Evolutionary conservation across 176 grass and related monocot species (phyloP), one percentile per base, ranked within the genome.

Genomic region (Triticum aestivum): DNA sequence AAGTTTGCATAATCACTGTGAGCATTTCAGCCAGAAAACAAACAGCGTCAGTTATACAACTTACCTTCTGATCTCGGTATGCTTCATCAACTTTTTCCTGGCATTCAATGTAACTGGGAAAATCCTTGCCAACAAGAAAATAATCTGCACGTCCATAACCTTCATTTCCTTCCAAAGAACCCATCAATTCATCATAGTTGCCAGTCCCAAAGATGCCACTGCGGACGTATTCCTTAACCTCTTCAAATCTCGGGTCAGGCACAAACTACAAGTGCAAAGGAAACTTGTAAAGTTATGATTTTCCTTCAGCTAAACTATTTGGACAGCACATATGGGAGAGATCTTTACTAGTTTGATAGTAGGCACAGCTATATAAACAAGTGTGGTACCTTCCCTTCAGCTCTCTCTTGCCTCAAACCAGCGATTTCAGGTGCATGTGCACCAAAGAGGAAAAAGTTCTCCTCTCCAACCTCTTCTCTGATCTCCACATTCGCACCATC

Each of bases 401-500:
- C 92, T 82, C 97, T 91, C 87, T 97, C 92, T 85, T 91, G 86
- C 85, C 97, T 88, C 83, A 97, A 86, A 90, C 61, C 82, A 75
- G 87, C 83, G 85, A 99, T 94, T 95, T 99, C 97, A 92, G 94
- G 86, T 81, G 97, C 94, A 79, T 85, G 69, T 84, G 97, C 94
- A 88, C 97, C 97, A 87, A 99, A 99, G 59, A 96, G 94, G 89
- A 99, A 99, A 70, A 99, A 97, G 83, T 99, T 99, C 35, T 99
- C 94, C 77, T 96, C 92, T 20, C 97, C 97, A 84, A 99, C 97
- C 91, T 94, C 97, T 82, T 99, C 87, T 88, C 97, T 94, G 85
- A 99, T 99, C 94, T 99, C 97, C 20, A 99, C 97, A 87, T 99
- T 99, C 3, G 97, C 97, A 75, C 97, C 97, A 84, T 99, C 97